These are phyloP conservation scores for Kodamaea fukazawae DNA, from an alignment of 805 yeast genomes.

Conservation along the genomic window DNA sequence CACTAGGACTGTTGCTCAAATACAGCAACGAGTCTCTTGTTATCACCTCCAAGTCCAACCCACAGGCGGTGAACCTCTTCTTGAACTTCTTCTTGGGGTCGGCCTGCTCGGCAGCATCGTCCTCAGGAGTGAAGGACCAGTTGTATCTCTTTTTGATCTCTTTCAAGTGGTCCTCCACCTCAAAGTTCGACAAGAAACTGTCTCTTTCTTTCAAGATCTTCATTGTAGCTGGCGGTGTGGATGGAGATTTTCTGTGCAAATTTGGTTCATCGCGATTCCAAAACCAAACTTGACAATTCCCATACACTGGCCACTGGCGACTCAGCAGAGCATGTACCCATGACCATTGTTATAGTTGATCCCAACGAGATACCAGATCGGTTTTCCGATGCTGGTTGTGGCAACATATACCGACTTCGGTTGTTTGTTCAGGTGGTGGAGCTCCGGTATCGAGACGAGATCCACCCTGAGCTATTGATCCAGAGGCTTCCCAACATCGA, in stretches of 20 bases:
- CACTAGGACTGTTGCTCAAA: constrained; percentile 29
- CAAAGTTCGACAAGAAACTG: constrained; percentile 61
- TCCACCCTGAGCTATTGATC: background rate
- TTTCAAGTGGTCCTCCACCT: constrained; percentile 55
- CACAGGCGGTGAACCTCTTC: constrained; percentile 38
- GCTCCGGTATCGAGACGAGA: constrained; percentile 11
- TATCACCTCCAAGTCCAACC: constrained; percentile 46
- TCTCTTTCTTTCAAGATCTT: constrained; percentile 52
- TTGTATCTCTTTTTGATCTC: constrained; percentile 45
- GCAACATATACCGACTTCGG: constrained; percentile 21
- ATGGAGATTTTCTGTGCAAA: constrained; percentile 1
- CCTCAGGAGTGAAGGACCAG: constrained; percentile 43
- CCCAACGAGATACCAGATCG: constrained; percentile 21
- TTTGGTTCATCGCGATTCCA: background rate
- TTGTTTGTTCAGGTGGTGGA: constrained; percentile 28
- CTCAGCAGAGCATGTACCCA: constrained; percentile 7
- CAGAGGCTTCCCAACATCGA: background rate
- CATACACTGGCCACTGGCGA: background rate
- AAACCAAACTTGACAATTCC: no score
- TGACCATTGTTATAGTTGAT: constrained; percentile 32
- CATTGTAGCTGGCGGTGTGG: constrained; percentile 7
- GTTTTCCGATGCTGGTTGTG: constrained; percentile 24
- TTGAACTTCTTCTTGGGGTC: constrained; percentile 26
- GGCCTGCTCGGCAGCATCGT: constrained; percentile 20
- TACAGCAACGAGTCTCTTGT: constrained; percentile 48